A percentile compares a stretch with the other conserved stretches of the same genome.
Evolutionary conservation across 768 basidiomycete species (phyloP).

Genomic region (Scleroderma bovista): DNA sequence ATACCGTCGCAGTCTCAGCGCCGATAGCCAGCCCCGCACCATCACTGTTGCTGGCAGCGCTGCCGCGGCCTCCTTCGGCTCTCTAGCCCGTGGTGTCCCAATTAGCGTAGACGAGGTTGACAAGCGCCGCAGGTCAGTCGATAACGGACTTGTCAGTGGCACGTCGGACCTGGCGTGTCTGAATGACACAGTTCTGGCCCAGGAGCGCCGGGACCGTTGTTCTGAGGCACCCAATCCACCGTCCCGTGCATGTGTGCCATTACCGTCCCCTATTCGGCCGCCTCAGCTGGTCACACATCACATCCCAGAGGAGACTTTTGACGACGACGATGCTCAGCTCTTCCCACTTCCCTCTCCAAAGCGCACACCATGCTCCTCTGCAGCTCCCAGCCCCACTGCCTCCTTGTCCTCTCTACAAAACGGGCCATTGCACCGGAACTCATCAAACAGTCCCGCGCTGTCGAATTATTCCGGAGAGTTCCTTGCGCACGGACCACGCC

Average conservation of each 20-base stretch:
- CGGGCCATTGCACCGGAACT: conserved; percentile 1
- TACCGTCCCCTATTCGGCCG: conserved; percentile 10
- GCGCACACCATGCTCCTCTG: conserved; percentile 44
- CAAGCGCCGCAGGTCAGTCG: conserved; percentile 45
- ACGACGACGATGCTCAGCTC: conserved; percentile 52
- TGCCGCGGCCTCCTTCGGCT: conserved; percentile 19
- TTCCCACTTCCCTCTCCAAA: conserved; percentile 58
- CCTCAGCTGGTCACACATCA: conserved; percentile 12
- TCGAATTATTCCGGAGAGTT: conserved; percentile 17
- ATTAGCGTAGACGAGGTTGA: conserved; percentile 64
- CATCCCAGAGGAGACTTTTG: conserved; percentile 37
- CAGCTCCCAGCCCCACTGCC: conserved; percentile 28
- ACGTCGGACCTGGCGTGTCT: neutral
- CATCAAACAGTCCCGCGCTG: conserved; percentile 5
- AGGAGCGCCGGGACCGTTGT: neutral
- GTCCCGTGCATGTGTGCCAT: neutral
- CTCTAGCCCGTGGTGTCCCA: conserved; percentile 24
- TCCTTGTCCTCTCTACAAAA: conserved; percentile 23
- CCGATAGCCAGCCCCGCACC: conserved; percentile 27
- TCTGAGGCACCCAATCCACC: neutral
- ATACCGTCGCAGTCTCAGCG: conserved; percentile 47
- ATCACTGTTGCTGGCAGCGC: conserved; percentile 26
- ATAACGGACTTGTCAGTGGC: conserved; percentile 11
- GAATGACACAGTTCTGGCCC: neutral
- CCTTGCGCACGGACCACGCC: neutral